Base-by-base conservation (phyloP, 2,329 filamentous ascomycete species). In the Coccinonectria pachysandricola region DNA sequence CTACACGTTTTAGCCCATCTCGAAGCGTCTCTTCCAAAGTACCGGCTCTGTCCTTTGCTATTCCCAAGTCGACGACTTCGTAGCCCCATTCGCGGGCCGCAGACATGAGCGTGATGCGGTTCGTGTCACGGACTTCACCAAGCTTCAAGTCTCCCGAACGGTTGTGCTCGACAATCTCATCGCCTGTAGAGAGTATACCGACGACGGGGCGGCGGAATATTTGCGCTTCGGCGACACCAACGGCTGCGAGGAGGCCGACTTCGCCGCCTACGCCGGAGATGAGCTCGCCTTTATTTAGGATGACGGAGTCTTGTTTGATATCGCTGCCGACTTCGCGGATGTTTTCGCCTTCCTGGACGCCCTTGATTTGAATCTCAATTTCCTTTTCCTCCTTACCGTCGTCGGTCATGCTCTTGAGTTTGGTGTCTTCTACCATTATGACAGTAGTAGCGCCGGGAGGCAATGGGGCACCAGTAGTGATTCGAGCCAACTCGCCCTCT, bases 111-210 rank as follows among this genome's bases (percentile, higher is more conserved):
- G 86, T 87, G 2, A 87, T 84, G 8, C 91, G 72, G 49, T 98
- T 98, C 4, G 84, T 93, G 52, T 98, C 91, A 30, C 91, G 71
- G 12, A 98, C 91, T 53, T 96, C 84, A 19, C 91, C 91, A 0
- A 82, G 62, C 4, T 65, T 66, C 7, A 96, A 61, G 0, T 63
- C 58, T 0, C 69, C 72, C 0, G 71, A 62, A 14, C 69, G 61
- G 32, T 79, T 62, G 44, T 91, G 78, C 35, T 79, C 71, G 5
- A 95, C 78, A 25, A 98, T 83, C 54, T 98, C 91, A 48, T 98
- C 88, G 12, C 91, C 91, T 0, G 91, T 98, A 26, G 87, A 95
- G 11, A 98, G 58, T 2, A 98, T 76, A 5, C 87, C 91, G 6
- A 98, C 65, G 7, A 83, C 59, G 1, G 91, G 88, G 28, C 75